Conservation (phyloP, 2,329 filamentous ascomycete genomes). For the Fusarium continuum region DNA sequence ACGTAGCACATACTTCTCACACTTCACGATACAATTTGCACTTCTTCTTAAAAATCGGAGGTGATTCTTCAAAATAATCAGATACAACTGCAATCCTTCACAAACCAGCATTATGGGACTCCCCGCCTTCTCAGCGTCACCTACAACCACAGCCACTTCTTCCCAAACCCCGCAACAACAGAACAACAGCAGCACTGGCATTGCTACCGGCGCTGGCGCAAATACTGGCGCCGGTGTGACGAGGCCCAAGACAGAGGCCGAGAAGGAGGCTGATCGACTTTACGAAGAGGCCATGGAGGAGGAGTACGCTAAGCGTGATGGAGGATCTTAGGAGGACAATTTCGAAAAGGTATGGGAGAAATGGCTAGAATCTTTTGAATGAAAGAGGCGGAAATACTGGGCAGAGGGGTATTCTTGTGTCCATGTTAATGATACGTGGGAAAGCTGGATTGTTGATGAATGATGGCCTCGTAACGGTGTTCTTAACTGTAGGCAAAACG, state of each 20-base stretch:
- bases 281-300: constrained; percentile 65
- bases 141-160: background rate
- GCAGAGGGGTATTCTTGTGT: background rate
- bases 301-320: constrained; percentile 64
- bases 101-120: constrained; percentile 42
- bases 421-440: background rate
- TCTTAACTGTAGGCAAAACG: background rate
- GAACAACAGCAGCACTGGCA: constrained; percentile 15
- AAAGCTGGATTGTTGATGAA: background rate
- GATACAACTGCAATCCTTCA: background rate
- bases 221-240: constrained; percentile 59
- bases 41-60: too few species aligned
- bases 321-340: constrained; percentile 52
- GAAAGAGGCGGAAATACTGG: too few species aligned
- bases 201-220: constrained; percentile 55
- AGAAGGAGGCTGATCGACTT: constrained; percentile 58
- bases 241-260: constrained; percentile 58
- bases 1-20: background rate
- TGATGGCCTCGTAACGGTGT: background rate
- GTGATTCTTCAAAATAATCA: background rate
- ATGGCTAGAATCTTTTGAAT: too few species aligned
- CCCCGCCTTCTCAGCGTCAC: constrained; percentile 34
- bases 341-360: background rate
- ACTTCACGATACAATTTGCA: background rate
- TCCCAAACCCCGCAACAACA: constrained; percentile 21